These are phyloP conservation scores for Ganoderma resinaceum DNA, from an alignment of 1,284 basidiomycete genomes.

Conservation along the genomic window DNA sequence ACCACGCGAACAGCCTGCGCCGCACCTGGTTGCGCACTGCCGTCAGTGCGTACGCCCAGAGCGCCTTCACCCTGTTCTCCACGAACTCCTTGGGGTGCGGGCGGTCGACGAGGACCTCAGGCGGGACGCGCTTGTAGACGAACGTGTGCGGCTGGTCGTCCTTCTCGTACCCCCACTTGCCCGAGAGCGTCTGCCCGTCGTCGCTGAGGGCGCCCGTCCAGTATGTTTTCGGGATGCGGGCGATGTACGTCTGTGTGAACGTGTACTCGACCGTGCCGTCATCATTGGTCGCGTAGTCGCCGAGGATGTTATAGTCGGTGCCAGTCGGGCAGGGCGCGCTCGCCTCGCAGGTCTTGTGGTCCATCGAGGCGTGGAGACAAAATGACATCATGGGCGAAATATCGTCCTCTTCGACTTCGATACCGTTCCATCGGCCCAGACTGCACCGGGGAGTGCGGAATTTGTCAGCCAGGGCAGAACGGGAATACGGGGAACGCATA, in stretches of 20 bases:
- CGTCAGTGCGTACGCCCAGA: conserved; percentile 21
- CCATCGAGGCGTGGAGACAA: conserved; percentile 18
- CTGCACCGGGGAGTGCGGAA: neutral
- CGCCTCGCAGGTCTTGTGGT: conserved; percentile 9
- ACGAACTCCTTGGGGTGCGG: conserved; percentile 5
- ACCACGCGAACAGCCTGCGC: conserved; percentile 24
- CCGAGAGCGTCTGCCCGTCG: conserved; percentile 23
- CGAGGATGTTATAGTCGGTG: conserved; percentile 11
- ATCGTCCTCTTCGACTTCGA: conserved; percentile 1
- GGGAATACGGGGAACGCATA: neutral
- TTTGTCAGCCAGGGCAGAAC: neutral
- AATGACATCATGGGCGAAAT: conserved; percentile 12
- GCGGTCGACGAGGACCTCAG: conserved; percentile 19
- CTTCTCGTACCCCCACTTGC: conserved; percentile 18
- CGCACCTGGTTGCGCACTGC: conserved; percentile 16
- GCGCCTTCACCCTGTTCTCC: conserved; percentile 9
- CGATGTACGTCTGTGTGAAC: conserved; percentile 19
- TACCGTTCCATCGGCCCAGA: conserved; percentile 19
- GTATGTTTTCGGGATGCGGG: conserved; percentile 15
- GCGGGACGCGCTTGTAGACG: conserved; percentile 19
- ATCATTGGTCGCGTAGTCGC: conserved; percentile 10
- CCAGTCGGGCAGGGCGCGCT: conserved; percentile 12
- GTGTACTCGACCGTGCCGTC: conserved; percentile 16
- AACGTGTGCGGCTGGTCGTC: conserved; percentile 15
- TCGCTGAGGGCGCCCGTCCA: conserved; percentile 18